phyloP scores from a whole-genome alignment of 1,139 yeast genomes.

The Entelexis sorbosivorans region DNA sequence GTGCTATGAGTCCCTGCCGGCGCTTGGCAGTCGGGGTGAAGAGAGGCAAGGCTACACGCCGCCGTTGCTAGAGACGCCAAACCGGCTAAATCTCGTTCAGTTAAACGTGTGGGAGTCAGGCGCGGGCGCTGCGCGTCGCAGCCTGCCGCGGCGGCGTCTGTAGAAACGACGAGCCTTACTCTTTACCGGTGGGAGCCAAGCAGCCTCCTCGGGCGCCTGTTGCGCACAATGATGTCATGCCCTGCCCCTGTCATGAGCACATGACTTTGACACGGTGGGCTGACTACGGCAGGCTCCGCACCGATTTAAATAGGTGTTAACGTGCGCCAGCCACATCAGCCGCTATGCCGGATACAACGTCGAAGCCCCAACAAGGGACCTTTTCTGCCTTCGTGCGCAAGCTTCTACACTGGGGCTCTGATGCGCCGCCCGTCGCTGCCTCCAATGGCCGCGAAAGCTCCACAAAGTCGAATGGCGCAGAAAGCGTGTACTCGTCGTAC shows the following conservation, averaged over 20 bases:
- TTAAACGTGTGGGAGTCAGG: no score
- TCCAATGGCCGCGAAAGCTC: conserved; percentile 1
- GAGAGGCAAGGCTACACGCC: no score
- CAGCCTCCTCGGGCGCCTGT: no score
- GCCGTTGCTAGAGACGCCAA: no score
- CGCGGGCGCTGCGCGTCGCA: no score
- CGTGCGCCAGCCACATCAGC: neutral
- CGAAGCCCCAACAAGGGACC: neutral
- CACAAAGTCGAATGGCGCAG: conserved; percentile 1
- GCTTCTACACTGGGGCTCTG: conserved; percentile 9
- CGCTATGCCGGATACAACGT: neutral
- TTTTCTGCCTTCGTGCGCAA: conserved; percentile 7
- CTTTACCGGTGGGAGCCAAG: no score
- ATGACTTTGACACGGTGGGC: neutral
- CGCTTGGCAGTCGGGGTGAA: no score
- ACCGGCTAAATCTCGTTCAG: no score
- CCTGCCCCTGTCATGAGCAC: neutral
- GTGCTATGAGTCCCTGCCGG: no score
- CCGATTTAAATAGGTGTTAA: neutral
- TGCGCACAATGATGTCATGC: neutral
- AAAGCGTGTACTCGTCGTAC: conserved; percentile 2
- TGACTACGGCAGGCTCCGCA: neutral
- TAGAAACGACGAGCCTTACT: no score
- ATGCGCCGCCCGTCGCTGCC: neutral
- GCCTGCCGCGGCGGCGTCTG: no score